Evolutionary conservation across 2,329 filamentous ascomycete species (phyloP).

Genomic region (Fusarium sp.): DNA sequence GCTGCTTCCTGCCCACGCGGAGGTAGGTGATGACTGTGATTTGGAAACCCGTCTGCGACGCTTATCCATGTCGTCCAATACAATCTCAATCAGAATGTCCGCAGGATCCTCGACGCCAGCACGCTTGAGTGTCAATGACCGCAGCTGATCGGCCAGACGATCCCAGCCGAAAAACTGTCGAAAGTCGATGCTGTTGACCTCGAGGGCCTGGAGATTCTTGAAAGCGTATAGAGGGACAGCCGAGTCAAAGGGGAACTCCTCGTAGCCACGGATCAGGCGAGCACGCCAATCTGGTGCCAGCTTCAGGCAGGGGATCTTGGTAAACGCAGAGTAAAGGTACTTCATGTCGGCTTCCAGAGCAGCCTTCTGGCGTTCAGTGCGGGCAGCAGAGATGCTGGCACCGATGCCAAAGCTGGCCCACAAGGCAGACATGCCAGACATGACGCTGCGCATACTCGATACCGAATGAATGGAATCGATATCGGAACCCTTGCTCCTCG

Average conservation of each 20-base stretch:
- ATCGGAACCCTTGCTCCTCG: constrained; percentile 83
- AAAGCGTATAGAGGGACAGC: constrained; percentile 96
- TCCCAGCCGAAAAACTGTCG: constrained; percentile 99
- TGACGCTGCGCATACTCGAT: constrained; percentile 95
- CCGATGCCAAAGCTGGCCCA: constrained; percentile 91
- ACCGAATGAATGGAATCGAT: constrained; percentile 94
- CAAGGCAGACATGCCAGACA: constrained; percentile 94
- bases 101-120: constrained; percentile 89
- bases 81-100: constrained; percentile 91
- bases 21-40: constrained; percentile 81
- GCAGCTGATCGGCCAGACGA: constrained; percentile 88
- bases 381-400: constrained; percentile 81
- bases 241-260: constrained; percentile 98
- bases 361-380: constrained; percentile 90
- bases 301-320: constrained; percentile 93
- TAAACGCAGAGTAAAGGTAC: constrained; percentile 98
- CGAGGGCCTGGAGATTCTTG: constrained; percentile 94
- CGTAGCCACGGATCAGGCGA: constrained; percentile 89
- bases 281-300: constrained; percentile 94
- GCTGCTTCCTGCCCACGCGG: constrained; percentile 70
- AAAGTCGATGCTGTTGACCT: constrained; percentile 96
- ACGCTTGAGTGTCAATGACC: constrained; percentile 88
- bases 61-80: constrained; percentile 96
- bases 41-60: constrained; percentile 89
- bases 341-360: constrained; percentile 88